Evolutionary conservation across 495 filamentous ascomycete species (phyloP).

Genomic region (Penicillium paradoxum): DNA sequence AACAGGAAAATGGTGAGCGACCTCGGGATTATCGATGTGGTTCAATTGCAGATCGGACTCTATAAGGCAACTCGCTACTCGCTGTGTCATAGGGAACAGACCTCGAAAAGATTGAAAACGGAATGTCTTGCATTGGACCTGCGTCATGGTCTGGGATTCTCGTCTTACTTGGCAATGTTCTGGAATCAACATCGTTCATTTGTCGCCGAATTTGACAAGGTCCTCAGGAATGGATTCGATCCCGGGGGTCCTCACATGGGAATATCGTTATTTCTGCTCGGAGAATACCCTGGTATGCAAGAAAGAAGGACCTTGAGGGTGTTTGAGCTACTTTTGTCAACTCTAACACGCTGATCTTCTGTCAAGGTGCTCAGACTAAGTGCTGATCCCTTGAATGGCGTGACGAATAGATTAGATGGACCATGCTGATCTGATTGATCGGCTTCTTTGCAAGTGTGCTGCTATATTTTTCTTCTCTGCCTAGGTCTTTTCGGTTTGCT

Average conservation of each 20-base stretch:
- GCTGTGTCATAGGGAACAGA: conserved; percentile 3
- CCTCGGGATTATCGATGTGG: background rate
- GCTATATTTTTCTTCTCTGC: background rate
- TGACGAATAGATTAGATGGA: background rate
- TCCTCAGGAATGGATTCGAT: background rate
- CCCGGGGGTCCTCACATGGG: background rate
- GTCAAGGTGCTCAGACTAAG: conserved; percentile 12
- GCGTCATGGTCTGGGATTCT: conserved; percentile 14
- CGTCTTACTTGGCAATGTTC: conserved; percentile 3
- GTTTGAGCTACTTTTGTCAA: conserved; percentile 35
- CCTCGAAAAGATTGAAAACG: conserved; percentile 18
- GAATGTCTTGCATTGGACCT: conserved; percentile 4
- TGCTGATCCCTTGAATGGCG: conserved; percentile 11
- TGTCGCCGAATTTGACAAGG: conserved; percentile 1
- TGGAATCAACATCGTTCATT: background rate
- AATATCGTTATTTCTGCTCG: background rate
- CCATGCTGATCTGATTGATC: too few species aligned
- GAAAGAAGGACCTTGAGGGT: conserved; percentile 29
- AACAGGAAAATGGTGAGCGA: conserved; percentile 6
- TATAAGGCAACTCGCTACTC: background rate
- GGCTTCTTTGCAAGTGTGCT: background rate
- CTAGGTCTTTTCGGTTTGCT: background rate
- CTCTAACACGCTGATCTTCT: conserved; percentile 17
- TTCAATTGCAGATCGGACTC: background rate
- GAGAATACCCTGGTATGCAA: too few species aligned